A percentile compares a stretch with the other conserved stretches of the same genome.
Evolutionary conservation across 352 stramenopile genomes (phyloP).

Genomic region (Phytopythium boreale): DNA sequence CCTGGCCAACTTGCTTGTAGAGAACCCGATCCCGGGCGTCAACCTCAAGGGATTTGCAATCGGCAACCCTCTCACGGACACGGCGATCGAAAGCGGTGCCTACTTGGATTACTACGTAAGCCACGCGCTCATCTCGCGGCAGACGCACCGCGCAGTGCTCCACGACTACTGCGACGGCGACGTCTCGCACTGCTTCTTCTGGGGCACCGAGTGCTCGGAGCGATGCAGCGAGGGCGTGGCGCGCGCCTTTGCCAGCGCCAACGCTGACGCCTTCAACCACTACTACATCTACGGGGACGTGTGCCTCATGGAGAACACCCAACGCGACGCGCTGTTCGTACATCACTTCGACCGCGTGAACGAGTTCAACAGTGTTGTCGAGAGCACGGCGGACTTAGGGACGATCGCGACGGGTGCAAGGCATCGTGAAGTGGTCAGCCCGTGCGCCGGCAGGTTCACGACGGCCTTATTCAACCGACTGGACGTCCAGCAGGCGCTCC

Average conservation of each 20-base stretch:
- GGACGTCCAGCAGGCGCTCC: conserved; percentile 54
- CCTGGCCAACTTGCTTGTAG: conserved; percentile 62
- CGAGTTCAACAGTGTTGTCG: background rate
- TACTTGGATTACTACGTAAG: conserved; percentile 81
- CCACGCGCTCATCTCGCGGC: conserved; percentile 67
- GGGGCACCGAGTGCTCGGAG: conserved; percentile 40
- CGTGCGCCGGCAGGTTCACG: conserved; percentile 57
- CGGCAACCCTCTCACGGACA: conserved; percentile 73
- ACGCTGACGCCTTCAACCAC: conserved; percentile 51
- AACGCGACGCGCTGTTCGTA: conserved; percentile 37
- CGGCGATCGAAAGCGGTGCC: conserved; percentile 55
- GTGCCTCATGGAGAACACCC: conserved; percentile 55
- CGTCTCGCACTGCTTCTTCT: conserved; percentile 61
- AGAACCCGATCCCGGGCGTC: conserved; percentile 38
- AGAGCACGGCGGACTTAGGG: background rate
- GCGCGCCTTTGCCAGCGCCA: conserved; percentile 32
- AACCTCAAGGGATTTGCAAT: conserved; percentile 70
- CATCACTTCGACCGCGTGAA: conserved; percentile 13
- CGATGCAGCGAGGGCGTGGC: conserved; percentile 40
- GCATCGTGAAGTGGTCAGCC: conserved; percentile 47
- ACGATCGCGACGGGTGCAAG: conserved; percentile 13
- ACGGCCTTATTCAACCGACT: conserved; percentile 38
- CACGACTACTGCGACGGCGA: conserved; percentile 51
- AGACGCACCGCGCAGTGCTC: conserved; percentile 47
- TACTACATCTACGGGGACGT: conserved; percentile 77